These are phyloP conservation scores for Entonaema liquescens DNA, from an alignment of 495 filamentous ascomycete species.

Conservation along the genomic window DNA sequence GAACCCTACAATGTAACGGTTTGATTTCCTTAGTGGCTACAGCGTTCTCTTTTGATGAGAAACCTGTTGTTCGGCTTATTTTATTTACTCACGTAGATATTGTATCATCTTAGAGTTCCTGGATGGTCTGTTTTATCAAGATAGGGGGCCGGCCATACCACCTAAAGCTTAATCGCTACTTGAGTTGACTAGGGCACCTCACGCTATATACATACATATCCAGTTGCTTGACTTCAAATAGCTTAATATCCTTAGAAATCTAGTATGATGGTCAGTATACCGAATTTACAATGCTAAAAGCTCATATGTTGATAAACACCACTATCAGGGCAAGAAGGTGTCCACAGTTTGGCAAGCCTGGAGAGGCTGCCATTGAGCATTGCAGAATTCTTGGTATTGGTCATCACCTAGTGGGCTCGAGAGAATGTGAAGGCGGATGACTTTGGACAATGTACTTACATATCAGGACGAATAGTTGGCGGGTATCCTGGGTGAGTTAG, in stretches of 20 bases:
- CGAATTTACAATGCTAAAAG: not conserved
- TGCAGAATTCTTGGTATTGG: slow-evolving; percentile 64
- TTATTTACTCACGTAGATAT: not conserved
- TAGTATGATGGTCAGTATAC: slow-evolving; percentile 7
- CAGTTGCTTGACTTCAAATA: not conserved
- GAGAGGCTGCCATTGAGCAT: slow-evolving; percentile 55
- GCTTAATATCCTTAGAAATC: not conserved
- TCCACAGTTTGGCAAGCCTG: slow-evolving; percentile 37
- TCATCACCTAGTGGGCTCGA: slow-evolving; percentile 52
- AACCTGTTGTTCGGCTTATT: not conserved
- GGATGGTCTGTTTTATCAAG: not conserved
- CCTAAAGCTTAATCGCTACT: not conserved
- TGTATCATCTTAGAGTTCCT: not conserved
- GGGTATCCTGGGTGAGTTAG: not conserved
- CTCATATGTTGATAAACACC: not conserved
- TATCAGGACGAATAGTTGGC: not conserved
- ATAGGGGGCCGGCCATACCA: not conserved
- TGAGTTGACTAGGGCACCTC: not conserved
- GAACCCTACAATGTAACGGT: not conserved
- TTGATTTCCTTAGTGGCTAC: slow-evolving; percentile 17
- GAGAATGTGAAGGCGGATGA: not conserved
- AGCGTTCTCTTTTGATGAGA: slow-evolving; percentile 13
- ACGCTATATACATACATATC: not conserved
- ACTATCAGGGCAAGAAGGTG: slow-evolving; percentile 45
- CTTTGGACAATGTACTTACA: not conserved